Conservation (phyloP, 2,329 filamentous ascomycete genomes). For the Bimuria novae-zelandiae region DNA sequence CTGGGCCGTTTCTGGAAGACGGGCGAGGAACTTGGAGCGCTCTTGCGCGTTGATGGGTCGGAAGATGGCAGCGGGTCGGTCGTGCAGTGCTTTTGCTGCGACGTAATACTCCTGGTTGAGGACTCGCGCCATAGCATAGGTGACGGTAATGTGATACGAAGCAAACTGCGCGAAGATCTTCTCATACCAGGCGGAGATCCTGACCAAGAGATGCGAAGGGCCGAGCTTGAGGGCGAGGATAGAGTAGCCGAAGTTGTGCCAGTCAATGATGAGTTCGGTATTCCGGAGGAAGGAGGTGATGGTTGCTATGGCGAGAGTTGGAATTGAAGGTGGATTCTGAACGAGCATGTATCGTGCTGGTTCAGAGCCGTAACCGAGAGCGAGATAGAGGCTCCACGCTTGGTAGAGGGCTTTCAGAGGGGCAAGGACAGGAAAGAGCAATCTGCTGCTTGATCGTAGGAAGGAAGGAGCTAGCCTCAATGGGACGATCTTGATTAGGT, state of each 20-base stretch:
- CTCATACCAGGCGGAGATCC: conserved; percentile 78
- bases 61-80: conserved; percentile 83
- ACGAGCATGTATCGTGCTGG: conserved; percentile 85
- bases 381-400: conserved; percentile 69
- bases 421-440: conserved; percentile 77
- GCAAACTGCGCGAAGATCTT: conserved; percentile 69
- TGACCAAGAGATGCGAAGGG: conserved; percentile 72
- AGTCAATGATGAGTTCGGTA: conserved; percentile 86
- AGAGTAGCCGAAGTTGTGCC: conserved; percentile 98
- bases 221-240: conserved; percentile 76
- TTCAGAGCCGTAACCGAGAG: conserved; percentile 74
- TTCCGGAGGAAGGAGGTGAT: conserved; percentile 75
- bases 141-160: conserved; percentile 82
- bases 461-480: conserved; percentile 69
- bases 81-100: conserved; percentile 62
- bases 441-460: conserved; percentile 68
- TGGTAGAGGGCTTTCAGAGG: conserved; percentile 89
- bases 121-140: conserved; percentile 81
- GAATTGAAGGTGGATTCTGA: conserved; percentile 93
- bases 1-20: conserved; percentile 66
- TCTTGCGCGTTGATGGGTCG: conserved; percentile 63
- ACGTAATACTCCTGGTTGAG: conserved; percentile 71
- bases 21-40: conserved; percentile 62
- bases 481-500: conserved; percentile 71
- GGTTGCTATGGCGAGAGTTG: conserved; percentile 78